These are phyloP conservation scores for Blumeriella jaapii DNA, from an alignment of 2,329 filamentous ascomycete genomes.

Conservation along the genomic window DNA sequence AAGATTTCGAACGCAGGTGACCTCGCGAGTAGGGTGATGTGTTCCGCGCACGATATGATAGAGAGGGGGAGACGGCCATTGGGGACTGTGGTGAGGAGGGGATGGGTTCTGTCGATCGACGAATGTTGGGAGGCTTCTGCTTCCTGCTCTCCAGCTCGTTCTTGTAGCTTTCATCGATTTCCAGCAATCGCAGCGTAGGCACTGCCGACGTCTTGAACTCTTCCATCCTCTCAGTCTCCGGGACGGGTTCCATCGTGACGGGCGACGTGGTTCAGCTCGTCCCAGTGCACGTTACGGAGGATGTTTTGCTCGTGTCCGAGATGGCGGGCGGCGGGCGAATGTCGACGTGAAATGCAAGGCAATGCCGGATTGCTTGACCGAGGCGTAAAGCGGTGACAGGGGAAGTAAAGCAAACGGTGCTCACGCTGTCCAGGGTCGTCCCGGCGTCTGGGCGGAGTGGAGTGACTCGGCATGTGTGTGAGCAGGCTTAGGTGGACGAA, in stretches of 20 bases:
- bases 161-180: conserved; percentile 12
- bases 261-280: conserved; percentile 1
- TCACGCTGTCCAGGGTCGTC: conserved; percentile 12
- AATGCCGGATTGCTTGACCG: conserved; percentile 9
- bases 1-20: conserved; percentile 47
- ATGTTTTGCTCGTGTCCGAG: background rate
- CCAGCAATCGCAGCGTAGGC: conserved; percentile 37
- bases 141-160: conserved; percentile 27
- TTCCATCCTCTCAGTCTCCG: conserved; percentile 57
- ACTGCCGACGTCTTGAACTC: conserved; percentile 49
- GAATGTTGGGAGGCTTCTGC: conserved; percentile 39
- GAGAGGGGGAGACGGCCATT: conserved; percentile 28
- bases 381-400: conserved; percentile 1
- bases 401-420: no score
- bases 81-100: conserved; percentile 42
- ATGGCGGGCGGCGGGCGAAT: conserved; percentile 4
- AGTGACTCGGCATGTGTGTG: conserved; percentile 16
- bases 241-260: conserved; percentile 49
- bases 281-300: background rate
- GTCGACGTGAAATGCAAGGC: conserved; percentile 15
- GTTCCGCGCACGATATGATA: conserved; percentile 51
- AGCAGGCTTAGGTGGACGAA: no score
- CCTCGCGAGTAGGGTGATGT: conserved; percentile 47
- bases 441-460: conserved; percentile 16
- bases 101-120: conserved; percentile 47